phyloP scores from a whole-genome alignment of 192 early-diverging fungal species.

The Mortierella antarctica region DNA sequence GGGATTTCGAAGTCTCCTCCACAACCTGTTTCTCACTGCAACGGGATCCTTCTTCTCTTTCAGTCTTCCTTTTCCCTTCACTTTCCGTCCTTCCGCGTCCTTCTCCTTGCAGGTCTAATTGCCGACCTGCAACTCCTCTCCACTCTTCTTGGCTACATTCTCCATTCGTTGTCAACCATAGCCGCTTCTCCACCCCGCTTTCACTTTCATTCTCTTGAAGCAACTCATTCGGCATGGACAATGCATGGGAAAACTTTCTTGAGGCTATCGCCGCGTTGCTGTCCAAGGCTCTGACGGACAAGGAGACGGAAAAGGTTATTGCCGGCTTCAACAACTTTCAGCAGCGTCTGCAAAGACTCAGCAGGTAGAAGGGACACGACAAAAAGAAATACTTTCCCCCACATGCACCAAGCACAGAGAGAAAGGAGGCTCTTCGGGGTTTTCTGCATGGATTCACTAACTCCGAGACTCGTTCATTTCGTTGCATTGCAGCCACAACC shows the following conservation, averaged over 20 bases:
- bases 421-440: not conserved
- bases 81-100: too few species aligned
- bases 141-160: too few species aligned
- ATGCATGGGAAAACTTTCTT: slow-evolving; percentile 67
- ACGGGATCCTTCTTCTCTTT: too few species aligned
- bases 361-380: slow-evolving; percentile 48
- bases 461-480: not conserved
- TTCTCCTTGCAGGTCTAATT: too few species aligned
- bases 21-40: too few species aligned
- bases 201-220: too few species aligned
- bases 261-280: slow-evolving; percentile 70
- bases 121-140: too few species aligned
- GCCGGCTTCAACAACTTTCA: slow-evolving; percentile 69
- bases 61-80: too few species aligned
- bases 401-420: not conserved
- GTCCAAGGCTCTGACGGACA: slow-evolving; percentile 71
- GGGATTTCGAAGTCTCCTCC: too few species aligned
- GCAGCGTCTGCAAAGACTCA: slow-evolving; percentile 72
- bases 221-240: slow-evolving; percentile 10
- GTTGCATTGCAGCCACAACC: slow-evolving; percentile 52
- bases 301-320: slow-evolving; percentile 72
- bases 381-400: not conserved
- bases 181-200: too few species aligned
- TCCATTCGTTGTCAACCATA: too few species aligned
- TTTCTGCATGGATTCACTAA: too few species aligned